phyloP scores from a whole-genome alignment of 2,329 filamentous ascomycete species.

The Verticillium klebahnii region DNA sequence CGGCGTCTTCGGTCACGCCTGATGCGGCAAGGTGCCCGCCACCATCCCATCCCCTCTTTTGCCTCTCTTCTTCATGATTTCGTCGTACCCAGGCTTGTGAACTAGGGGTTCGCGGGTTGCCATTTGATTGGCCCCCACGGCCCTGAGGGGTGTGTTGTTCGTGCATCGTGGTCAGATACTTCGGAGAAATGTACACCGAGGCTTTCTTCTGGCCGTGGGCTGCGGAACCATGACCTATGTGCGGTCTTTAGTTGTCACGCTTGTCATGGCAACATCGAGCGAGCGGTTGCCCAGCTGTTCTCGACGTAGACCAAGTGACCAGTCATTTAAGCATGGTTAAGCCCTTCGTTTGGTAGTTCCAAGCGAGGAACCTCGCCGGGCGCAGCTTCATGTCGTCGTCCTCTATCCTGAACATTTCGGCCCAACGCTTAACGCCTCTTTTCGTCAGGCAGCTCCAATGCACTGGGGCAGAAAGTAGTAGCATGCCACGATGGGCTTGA shows the following conservation, averaged over 20 bases:
- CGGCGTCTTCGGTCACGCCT: neutral
- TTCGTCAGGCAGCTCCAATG: neutral
- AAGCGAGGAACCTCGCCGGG: neutral
- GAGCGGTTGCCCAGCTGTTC: neutral
- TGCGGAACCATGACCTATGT: neutral
- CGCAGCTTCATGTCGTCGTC: neutral
- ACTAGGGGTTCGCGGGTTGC: neutral
- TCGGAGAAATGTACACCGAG: neutral
- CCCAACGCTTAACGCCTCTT: neutral
- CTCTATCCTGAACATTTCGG: neutral
- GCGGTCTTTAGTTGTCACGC: neutral
- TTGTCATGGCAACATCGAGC: neutral
- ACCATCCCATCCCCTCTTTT: neutral
- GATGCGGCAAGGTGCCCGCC: constrained; percentile 4
- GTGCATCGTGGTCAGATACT: neutral
- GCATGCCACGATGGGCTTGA: neutral
- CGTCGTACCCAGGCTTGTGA: neutral
- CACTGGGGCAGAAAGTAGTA: neutral
- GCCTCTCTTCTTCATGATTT: neutral
- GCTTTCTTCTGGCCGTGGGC: neutral
- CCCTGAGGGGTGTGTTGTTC: neutral
- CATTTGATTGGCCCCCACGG: neutral
- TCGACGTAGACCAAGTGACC: neutral
- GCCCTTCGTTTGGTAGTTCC: neutral
- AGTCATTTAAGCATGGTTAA: neutral